phyloP scores from a whole-genome alignment of 2,329 filamentous ascomycete genomes.

The Fusarium tanahbumbuense region DNA sequence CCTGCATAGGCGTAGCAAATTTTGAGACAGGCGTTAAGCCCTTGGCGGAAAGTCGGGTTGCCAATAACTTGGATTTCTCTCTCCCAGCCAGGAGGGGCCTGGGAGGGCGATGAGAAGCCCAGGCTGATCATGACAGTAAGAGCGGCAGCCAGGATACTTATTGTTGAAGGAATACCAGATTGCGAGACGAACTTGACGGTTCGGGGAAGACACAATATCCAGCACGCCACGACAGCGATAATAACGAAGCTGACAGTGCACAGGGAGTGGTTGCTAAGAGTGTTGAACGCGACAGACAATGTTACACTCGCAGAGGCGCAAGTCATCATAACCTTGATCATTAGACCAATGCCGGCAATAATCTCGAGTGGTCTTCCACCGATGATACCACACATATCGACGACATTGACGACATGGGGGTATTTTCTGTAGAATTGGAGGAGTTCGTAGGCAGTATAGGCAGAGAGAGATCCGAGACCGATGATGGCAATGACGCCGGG shows the following conservation, averaged over 20 bases:
- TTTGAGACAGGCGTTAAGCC: slow-evolving; percentile 45
- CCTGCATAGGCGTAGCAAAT: slow-evolving; percentile 48
- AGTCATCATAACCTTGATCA: slow-evolving; percentile 78
- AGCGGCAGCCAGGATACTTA: slow-evolving; percentile 45
- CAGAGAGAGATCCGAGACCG: slow-evolving; percentile 72
- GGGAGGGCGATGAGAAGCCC: slow-evolving; percentile 30
- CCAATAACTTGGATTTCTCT: slow-evolving; percentile 41
- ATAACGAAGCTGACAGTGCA: slow-evolving; percentile 74
- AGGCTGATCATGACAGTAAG: slow-evolving; percentile 49
- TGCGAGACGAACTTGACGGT: slow-evolving; percentile 62
- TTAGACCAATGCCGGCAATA: slow-evolving; percentile 66
- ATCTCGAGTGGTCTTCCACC: slow-evolving; percentile 43
- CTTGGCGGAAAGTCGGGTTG: slow-evolving; percentile 43
- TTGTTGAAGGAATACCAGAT: slow-evolving; percentile 44
- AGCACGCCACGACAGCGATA: slow-evolving; percentile 70
- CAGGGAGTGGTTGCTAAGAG: slow-evolving; percentile 67
- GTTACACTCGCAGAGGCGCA: slow-evolving; percentile 73
- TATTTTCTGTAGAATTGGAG: slow-evolving; percentile 77
- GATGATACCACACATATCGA: slow-evolving; percentile 72
- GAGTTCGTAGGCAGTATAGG: slow-evolving; percentile 58
- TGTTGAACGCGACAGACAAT: slow-evolving; percentile 74
- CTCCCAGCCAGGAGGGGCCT: slow-evolving; percentile 44
- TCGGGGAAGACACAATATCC: slow-evolving; percentile 70
- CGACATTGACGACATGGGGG: slow-evolving; percentile 75
- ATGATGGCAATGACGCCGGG: slow-evolving; percentile 76